Conservation (phyloP, 345 rosid genomes). For the thale cress (Arabidopsis thaliana) region TAIR10.1 NC_003076.8:25542001-25542500, state of each 20-base stretch:
- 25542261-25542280: background rate
- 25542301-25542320: constrained; percentile 4
- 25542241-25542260: background rate
- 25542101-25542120: constrained; percentile 8
- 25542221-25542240: constrained; percentile 14
- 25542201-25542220: background rate
- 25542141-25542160: constrained; percentile 1
- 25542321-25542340: background rate
- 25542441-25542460: constrained; percentile 14
- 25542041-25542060: constrained; percentile 4
- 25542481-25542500: background rate
- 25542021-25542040: background rate
- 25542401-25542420: background rate
- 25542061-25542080: background rate
- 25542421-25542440: constrained; percentile 4
- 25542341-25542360: background rate
- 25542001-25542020: background rate
- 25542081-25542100: background rate
- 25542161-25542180: background rate
- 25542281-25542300: constrained; percentile 9
- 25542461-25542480: background rate
- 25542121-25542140: background rate
- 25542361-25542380: constrained; percentile 7
- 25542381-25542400: constrained; percentile 25
- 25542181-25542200: rapidly evolving